Evolutionary conservation across 1,284 basidiomycete genomes (phyloP).

Genomic region (Grifola frondosa): DNA sequence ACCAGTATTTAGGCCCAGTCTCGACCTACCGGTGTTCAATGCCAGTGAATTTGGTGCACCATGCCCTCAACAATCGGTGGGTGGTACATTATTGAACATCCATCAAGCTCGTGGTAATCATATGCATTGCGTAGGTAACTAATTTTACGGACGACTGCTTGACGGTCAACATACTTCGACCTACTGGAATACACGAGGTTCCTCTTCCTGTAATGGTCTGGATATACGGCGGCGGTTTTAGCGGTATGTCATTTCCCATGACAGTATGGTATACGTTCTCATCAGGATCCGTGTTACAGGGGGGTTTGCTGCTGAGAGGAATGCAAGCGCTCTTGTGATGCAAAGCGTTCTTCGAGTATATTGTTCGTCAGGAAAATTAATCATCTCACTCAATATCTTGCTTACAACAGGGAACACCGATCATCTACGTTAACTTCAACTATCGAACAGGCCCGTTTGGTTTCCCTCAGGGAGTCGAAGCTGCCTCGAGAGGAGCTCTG

Average conservation of each 20-base stretch:
- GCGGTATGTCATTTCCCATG: no score
- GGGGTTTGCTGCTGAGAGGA: no score
- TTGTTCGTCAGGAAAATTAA: no score
- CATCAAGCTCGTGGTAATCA: no score
- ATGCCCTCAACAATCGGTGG: slow-evolving; percentile 20
- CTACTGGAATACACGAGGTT: slow-evolving; percentile 30
- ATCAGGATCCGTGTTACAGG: no score
- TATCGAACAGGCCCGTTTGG: slow-evolving; percentile 54
- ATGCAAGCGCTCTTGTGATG: no score
- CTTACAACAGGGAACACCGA: slow-evolving; percentile 52
- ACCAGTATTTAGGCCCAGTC: slow-evolving; percentile 13
- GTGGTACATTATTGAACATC: background rate
- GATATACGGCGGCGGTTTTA: slow-evolving; percentile 30
- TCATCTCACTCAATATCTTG: no score
- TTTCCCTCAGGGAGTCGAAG: slow-evolving; percentile 48
- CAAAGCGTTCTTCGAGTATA: no score
- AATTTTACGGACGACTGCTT: slow-evolving; percentile 46
- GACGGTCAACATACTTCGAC: slow-evolving; percentile 46
- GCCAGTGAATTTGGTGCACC: slow-evolving; percentile 21
- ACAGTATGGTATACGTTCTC: no score
- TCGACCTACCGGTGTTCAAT: slow-evolving; percentile 12
- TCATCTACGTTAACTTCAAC: slow-evolving; percentile 57
- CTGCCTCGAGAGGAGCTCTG: slow-evolving; percentile 35
- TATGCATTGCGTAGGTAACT: no score
- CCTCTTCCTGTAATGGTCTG: slow-evolving; percentile 40